Evolutionary conservation across 1,284 basidiomycete genomes (phyloP).

Genomic region (Sanghuangporus weigelae): DNA sequence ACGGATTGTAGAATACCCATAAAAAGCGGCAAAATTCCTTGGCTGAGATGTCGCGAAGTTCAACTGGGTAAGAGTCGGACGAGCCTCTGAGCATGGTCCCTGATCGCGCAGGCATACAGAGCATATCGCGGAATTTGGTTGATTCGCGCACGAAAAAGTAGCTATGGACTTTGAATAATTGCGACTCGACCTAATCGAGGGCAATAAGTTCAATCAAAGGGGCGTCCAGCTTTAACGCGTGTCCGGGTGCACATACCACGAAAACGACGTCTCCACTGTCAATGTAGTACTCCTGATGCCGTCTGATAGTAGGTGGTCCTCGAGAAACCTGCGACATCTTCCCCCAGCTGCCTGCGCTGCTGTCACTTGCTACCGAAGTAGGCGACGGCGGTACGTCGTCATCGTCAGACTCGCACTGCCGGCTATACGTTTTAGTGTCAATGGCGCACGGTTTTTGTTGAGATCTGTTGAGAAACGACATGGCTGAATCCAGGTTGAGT

Average conservation of each 20-base stretch:
- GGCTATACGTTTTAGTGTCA: background rate
- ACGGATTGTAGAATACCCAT: constrained; percentile 56
- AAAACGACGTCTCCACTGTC: constrained; percentile 18
- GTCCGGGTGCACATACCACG: too few species aligned
- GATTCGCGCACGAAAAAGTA: constrained; percentile 67
- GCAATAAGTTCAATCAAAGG: constrained; percentile 5
- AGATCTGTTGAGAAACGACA: background rate
- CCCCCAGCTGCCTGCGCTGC: constrained; percentile 5
- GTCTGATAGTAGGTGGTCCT: background rate
- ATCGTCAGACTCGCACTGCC: background rate
- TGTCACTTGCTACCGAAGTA: constrained; percentile 1
- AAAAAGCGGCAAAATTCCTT: constrained; percentile 51
- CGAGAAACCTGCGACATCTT: constrained; percentile 9
- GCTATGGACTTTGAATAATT: constrained; percentile 51
- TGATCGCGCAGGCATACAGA: constrained; percentile 25
- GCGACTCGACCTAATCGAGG: constrained; percentile 37
- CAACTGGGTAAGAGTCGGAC: constrained; percentile 44
- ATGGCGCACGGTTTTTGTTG: background rate
- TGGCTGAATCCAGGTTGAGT: background rate
- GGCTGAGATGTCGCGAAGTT: constrained; percentile 42
- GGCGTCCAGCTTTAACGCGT: constrained; percentile 5
- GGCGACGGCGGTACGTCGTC: background rate
- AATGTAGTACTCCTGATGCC: constrained; percentile 15
- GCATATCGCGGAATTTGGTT: constrained; percentile 34
- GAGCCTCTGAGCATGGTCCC: constrained; percentile 38